phyloP scores from a whole-genome alignment of 805 yeast species.

The Saccharomycopsis microspora region DNA sequence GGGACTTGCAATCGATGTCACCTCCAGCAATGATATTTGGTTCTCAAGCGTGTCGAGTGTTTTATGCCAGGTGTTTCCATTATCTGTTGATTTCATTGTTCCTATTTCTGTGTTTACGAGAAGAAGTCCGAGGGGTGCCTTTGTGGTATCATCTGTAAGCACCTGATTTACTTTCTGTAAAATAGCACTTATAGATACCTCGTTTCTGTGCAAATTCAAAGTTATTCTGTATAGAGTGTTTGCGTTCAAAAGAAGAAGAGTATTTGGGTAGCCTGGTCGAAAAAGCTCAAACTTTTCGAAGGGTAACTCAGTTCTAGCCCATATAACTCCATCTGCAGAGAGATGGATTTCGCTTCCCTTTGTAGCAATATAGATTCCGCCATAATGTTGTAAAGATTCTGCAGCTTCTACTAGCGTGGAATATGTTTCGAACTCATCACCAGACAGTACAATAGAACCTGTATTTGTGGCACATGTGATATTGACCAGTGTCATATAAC shows the following conservation, averaged over 20 bases:
- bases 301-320: conserved; percentile 1
- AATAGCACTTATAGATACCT: background rate
- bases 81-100: conserved; percentile 26
- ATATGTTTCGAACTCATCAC: background rate
- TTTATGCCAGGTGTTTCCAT: conserved; percentile 25
- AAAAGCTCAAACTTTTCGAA: background rate
- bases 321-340: conserved; percentile 4
- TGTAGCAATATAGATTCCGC: conserved; percentile 1
- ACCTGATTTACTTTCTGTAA: too few species aligned
- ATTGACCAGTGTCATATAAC: too few species aligned
- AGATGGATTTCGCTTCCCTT: background rate
- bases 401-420: too few species aligned
- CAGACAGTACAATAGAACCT: background rate
- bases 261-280: conserved; percentile 20
- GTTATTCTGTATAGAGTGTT: conserved; percentile 25
- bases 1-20: too few species aligned
- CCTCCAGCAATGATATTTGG: too few species aligned
- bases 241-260: conserved; percentile 24
- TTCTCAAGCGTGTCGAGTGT: too few species aligned
- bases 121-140: too few species aligned
- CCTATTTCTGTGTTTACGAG: conserved; percentile 9
- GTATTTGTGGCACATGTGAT: conserved; percentile 1
- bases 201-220: background rate
- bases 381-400: background rate
- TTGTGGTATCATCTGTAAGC: too few species aligned